Evolutionary conservation across 2,329 filamentous ascomycete species (phyloP), one percentile per base, ranked within the genome.

Genomic region (Aspergillus glaucus): DNA sequence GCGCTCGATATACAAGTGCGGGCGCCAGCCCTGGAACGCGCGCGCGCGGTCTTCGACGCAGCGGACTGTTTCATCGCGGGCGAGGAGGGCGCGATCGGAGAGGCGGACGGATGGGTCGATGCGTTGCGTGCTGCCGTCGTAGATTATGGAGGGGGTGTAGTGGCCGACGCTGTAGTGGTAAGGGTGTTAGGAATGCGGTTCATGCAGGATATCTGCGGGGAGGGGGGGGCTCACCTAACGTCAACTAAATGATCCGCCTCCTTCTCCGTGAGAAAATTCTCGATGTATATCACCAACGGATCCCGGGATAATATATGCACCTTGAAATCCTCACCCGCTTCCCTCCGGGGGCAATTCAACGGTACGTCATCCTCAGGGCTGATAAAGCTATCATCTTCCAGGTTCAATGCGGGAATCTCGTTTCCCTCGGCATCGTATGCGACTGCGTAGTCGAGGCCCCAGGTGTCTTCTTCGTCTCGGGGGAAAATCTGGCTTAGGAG

Each of bases 21-120:
- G 69, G 1, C 75, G 75, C 79, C 79, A 83, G 56, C 81, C 81
- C 62, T 84, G 81, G 60, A 84, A 79, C 7, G 69, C 63, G 6
- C 78, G 73, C 8, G 80, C 80, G 46, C 81, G 77, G 28, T 75
- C 66, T 59, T 83, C 80, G 50, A 84, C 75, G 58, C 80, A 84
- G 50, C 79, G 75, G 6, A 83, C 78, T 0, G 69, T 69, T 17
- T 65, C 54, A 56, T 76, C 71, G 50, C 75, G 71, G 17, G 70
- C 65, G 30, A 79, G 67, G 2, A 76, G 65, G 7, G 73, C 70
- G 39, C 70, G 69, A 50, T 81, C 77, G 0, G 79, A 82, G 48
- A 75, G 70, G 2, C 80, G 77, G 34, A 80, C 67, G 2, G 62
- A 60, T 2, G 70, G 64, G 55, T 82, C 74, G 42, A 77, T 61